phyloP scores from a whole-genome alignment of 768 basidiomycete species.

The Mycena epipterygia region DNA sequence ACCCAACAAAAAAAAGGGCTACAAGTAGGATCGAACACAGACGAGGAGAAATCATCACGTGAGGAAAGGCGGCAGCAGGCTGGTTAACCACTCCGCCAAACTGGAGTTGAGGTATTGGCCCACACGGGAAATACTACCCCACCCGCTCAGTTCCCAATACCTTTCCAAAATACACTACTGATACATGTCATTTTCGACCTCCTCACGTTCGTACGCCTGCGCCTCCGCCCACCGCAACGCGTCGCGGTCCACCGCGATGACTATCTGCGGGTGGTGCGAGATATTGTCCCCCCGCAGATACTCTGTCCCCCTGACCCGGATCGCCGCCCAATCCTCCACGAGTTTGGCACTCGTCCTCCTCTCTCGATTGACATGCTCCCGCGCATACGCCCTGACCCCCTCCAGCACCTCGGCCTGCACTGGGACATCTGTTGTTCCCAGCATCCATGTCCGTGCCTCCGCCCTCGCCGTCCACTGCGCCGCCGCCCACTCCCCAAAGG shows the following conservation, averaged over 20 bases:
- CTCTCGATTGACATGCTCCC: conserved; percentile 5
- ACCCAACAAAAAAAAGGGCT: too few relatives aligned
- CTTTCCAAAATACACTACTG: not conserved
- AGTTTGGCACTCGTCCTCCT: not conserved
- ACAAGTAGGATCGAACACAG: too few relatives aligned
- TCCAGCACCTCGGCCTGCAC: not conserved
- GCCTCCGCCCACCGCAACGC: conserved; percentile 5
- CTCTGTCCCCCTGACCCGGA: not conserved
- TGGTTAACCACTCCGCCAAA: too few relatives aligned
- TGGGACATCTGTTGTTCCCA: not conserved
- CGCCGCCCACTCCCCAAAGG: not conserved
- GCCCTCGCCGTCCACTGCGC: not conserved
- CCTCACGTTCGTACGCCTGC: not conserved
- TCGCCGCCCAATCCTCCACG: not conserved
- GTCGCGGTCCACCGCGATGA: not conserved
- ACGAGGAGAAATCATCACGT: too few relatives aligned
- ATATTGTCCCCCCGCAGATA: not conserved
- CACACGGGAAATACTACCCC: too few relatives aligned
- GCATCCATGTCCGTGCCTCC: not conserved
- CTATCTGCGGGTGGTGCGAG: not conserved
- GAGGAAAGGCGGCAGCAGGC: too few relatives aligned
- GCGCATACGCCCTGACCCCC: not conserved
- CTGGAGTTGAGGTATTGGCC: too few relatives aligned
- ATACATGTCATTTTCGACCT: conserved; percentile 6
- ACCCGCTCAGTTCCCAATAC: not conserved